Conservation (phyloP, 805 yeast species). For the Suhomyces sp. region DNA sequence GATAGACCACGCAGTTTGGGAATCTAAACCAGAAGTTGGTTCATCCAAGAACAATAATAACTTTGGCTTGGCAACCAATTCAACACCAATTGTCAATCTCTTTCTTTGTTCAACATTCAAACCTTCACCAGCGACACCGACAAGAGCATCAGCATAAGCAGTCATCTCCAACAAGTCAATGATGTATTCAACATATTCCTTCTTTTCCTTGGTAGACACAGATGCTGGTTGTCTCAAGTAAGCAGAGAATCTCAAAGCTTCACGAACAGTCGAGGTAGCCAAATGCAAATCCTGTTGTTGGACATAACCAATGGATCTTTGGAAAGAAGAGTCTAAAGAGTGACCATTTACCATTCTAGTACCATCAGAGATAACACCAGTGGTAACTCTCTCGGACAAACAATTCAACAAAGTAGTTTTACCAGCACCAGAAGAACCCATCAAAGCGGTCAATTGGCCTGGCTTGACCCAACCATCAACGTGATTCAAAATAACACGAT, state of each 20-base stretch:
- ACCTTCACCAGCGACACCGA: constrained; percentile 38
- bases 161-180: constrained; percentile 26
- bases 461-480: constrained; percentile 86
- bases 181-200: constrained; percentile 25
- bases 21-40: constrained; percentile 45
- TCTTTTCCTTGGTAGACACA: constrained; percentile 21
- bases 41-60: constrained; percentile 41
- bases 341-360: constrained; percentile 37
- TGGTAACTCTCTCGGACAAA: constrained; percentile 26
- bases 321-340: constrained; percentile 26
- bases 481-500: constrained; percentile 57
- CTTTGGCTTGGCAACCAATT: constrained; percentile 41
- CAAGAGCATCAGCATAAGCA: constrained; percentile 30
- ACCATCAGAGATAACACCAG: constrained; percentile 27
- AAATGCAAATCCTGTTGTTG: constrained; percentile 37
- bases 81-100: constrained; percentile 43
- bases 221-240: constrained; percentile 26
- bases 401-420: constrained; percentile 46
- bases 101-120: constrained; percentile 43
- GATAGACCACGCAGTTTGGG: constrained; percentile 45
- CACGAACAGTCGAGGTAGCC: constrained; percentile 31
- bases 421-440: constrained; percentile 54
- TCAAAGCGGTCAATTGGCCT: constrained; percentile 74
- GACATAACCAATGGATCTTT: constrained; percentile 34
- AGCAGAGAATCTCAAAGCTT: constrained; percentile 27